These are phyloP conservation scores for Penicillium sp. DNA, from an alignment of 2,329 filamentous ascomycete genomes.

Conservation along the genomic window DNA sequence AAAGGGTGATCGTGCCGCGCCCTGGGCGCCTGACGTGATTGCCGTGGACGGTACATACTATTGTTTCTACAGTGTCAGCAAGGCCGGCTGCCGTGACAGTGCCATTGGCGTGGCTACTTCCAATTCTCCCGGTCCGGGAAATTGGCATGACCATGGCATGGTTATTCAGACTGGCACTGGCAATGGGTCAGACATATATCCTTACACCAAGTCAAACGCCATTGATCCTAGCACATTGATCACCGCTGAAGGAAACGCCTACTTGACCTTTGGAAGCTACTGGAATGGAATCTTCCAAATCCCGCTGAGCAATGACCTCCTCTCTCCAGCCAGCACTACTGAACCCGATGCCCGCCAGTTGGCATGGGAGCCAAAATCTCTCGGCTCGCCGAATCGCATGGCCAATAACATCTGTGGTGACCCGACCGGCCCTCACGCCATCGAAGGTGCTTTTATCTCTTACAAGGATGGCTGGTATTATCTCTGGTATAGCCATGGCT, in stretches of 20 bases:
- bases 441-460: slow-evolving; percentile 35
- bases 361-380: slow-evolving; percentile 27
- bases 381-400: slow-evolving; percentile 20
- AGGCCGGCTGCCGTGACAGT: slow-evolving; percentile 60
- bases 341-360: slow-evolving; percentile 31
- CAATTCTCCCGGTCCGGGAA: slow-evolving; percentile 34
- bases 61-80: slow-evolving; percentile 64
- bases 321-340: slow-evolving; percentile 22
- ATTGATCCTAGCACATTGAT: slow-evolving; percentile 59
- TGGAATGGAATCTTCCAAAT: slow-evolving; percentile 66
- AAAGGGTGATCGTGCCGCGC: slow-evolving; percentile 34
- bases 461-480: slow-evolving; percentile 34
- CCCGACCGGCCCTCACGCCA: slow-evolving; percentile 30
- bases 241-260: slow-evolving; percentile 39
- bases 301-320: slow-evolving; percentile 40
- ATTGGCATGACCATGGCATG: slow-evolving; percentile 39
- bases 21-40: slow-evolving; percentile 61
- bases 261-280: slow-evolving; percentile 66
- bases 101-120: slow-evolving; percentile 61
- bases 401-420: slow-evolving; percentile 32
- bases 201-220: slow-evolving; percentile 54
- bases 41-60: slow-evolving; percentile 60
- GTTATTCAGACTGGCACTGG: slow-evolving; percentile 37
- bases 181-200: slow-evolving; percentile 23
- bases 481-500: slow-evolving; percentile 38